Evolutionary conservation across 768 basidiomycete species (phyloP), one percentile per base, ranked within the genome.

Genomic region (Mycena polygramma): DNA sequence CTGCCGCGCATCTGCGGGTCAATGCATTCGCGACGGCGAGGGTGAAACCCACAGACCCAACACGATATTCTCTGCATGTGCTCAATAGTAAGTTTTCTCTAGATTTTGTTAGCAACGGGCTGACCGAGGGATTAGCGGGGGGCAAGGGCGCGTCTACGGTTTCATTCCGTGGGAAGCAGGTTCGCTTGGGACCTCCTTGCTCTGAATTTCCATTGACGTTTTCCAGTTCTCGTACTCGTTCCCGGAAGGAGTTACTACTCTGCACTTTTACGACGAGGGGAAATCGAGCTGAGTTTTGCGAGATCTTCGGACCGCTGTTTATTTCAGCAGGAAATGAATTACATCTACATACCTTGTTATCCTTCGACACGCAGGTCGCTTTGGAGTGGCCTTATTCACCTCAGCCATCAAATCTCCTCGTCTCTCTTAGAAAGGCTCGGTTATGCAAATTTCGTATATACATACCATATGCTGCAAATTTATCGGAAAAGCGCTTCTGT

Each of bases 61-160:
- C 64, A 22, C 46, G 55, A 17, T 66, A 66, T 58, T 58, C 64
- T 22, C 39, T 66, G 35, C 64, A 66, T 51, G 64, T 66, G 14
- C 46, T 66, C 46, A 66, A 58, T 19, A 51, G 64, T 66, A 36
- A 46, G 64, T 58, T 8, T 14, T 14, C 19, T 1, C 20, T 19
- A 22, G 10, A 20, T 11, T 41, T 4, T 2, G 0, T 19, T 22
- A 2, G 30, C 14, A 10, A 52, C 30, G 37, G 30, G 26, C 48
- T 4, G 13, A 19, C 17, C 4, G 7, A 26, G 22, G 3, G 22
- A 13, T 49, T 30, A 66, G 64, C n/a, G 37, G 64, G 5, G 36
- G 24, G 35, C 7, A 11, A n/a, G n/a, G 37, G 37, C 10, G 0
- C 45, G 37, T 51, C 37, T 46, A 39, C 55, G 15, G 14, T 66